Conservation (phyloP, 2,329 filamentous ascomycete species). For the Claviceps sp. region DNA sequence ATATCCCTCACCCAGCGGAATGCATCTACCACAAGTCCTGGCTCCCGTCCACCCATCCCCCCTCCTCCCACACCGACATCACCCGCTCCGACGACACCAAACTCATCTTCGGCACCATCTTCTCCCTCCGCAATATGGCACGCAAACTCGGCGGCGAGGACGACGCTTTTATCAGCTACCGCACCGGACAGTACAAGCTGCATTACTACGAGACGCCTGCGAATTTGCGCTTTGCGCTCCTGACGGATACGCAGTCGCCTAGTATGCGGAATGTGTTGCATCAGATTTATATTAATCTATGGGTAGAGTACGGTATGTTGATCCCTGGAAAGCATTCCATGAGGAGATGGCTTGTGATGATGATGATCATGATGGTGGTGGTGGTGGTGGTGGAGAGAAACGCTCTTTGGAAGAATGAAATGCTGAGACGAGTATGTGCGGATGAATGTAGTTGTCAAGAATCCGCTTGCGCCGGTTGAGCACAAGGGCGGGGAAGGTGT, state of each 20-base stretch:
- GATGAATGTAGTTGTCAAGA: constrained; percentile 47
- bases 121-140: constrained; percentile 92
- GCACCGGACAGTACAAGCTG: constrained; percentile 90
- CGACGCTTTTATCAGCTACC: constrained; percentile 88
- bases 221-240: constrained; percentile 89
- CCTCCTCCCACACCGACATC: constrained; percentile 30
- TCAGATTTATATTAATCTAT: constrained; percentile 97
- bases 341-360: no score
- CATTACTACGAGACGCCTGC: constrained; percentile 98
- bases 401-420: background rate
- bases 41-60: constrained; percentile 37
- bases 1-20: constrained; percentile 49
- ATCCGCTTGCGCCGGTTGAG: constrained; percentile 54
- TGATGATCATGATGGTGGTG: no score
- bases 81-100: constrained; percentile 70
- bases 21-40: constrained; percentile 93
- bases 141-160: constrained; percentile 88
- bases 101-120: constrained; percentile 92
- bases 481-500: constrained; percentile 57
- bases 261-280: constrained; percentile 92
- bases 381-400: no score
- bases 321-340: no score
- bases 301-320: constrained; percentile 76
- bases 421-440: background rate
- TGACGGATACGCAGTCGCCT: constrained; percentile 77